Evolutionary conservation across 176 grass and related monocot species (phyloP).

Genomic region (Oryza glumipatula): DNA sequence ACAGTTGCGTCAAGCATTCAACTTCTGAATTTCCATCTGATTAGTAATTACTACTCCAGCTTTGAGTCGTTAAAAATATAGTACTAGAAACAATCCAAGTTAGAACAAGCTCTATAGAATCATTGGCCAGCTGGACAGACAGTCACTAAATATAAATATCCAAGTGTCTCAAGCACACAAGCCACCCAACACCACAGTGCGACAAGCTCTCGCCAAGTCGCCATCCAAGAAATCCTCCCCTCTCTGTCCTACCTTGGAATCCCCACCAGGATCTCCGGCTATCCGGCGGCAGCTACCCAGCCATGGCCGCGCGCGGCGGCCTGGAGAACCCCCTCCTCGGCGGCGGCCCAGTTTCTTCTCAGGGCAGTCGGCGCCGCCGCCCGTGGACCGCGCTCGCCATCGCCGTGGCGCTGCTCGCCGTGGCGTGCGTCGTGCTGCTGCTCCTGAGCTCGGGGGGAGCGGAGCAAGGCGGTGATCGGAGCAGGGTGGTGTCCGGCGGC

Average conservation of each 20-base stretch:
- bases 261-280: constrained; percentile 1
- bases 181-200: neutral
- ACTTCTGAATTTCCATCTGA: neutral
- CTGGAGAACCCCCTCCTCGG: constrained; percentile 43
- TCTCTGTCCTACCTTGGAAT: neutral
- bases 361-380: neutral
- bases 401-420: constrained; percentile 38
- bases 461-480: neutral
- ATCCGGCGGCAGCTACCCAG: neutral
- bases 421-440: constrained; percentile 37
- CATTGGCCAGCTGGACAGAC: neutral
- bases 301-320: constrained; percentile 39
- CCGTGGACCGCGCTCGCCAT: constrained; percentile 40
- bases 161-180: neutral
- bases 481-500: neutral
- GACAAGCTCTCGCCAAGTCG: neutral
- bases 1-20: neutral
- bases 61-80: neutral
- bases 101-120: neutral
- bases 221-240: constrained; percentile 36
- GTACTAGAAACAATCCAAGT: neutral
- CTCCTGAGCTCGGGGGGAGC: neutral
- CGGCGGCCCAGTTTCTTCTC: neutral
- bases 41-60: neutral
- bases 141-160: neutral